Evolutionary conservation across 2,329 filamentous ascomycete species (phyloP).

Genomic region (Exophiala lecanii-corni): DNA sequence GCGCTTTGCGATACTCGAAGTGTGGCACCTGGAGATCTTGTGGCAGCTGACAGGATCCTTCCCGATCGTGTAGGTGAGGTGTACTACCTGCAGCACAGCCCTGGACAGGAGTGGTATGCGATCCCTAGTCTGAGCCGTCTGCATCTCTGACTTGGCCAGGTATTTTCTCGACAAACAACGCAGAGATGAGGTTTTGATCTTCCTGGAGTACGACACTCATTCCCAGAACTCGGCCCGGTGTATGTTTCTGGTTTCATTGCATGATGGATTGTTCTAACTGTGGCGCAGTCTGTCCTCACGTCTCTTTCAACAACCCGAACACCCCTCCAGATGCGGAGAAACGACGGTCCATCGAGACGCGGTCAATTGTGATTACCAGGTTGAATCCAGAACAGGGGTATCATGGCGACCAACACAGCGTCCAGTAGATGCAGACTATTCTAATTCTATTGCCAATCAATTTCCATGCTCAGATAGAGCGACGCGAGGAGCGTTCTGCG

Average conservation of each 20-base stretch:
- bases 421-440: too few species aligned
- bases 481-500: too few species aligned
- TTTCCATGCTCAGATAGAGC: too few species aligned
- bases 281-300: conserved; percentile 11
- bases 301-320: conserved; percentile 10
- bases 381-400: background rate
- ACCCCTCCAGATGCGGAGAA: background rate
- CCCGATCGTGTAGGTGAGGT: conserved; percentile 26
- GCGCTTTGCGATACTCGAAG: conserved; percentile 27
- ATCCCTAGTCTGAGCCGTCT: background rate
- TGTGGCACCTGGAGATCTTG: conserved; percentile 22
- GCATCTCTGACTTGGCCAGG: conserved; percentile 7
- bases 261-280: background rate
- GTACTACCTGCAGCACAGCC: conserved; percentile 26
- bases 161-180: conserved; percentile 28
- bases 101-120: conserved; percentile 24
- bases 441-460: too few species aligned
- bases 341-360: conserved; percentile 7
- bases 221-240: conserved; percentile 5
- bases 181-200: conserved; percentile 22
- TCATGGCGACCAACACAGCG: too few species aligned
- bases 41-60: conserved; percentile 26
- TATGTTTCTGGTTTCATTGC: background rate
- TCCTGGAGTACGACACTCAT: conserved; percentile 15
- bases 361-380: conserved; percentile 12